phyloP scores from a whole-genome alignment of 495 filamentous ascomycete genomes.

The Podospora australis region DNA sequence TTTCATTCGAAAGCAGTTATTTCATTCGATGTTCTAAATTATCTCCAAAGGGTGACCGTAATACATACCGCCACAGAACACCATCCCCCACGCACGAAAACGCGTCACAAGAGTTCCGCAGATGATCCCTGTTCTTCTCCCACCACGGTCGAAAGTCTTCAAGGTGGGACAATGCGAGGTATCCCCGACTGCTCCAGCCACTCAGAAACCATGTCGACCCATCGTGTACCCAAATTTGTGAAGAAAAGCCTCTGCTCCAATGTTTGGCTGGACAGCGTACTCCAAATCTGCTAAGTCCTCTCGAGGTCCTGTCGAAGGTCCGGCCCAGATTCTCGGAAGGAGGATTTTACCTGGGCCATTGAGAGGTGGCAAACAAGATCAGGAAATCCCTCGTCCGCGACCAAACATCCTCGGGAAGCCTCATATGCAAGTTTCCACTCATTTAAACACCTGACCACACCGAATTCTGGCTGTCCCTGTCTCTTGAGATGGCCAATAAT shows the following conservation, averaged over 20 bases:
- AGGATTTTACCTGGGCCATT: neutral
- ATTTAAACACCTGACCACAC: neutral
- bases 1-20: no score
- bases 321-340: neutral
- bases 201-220: neutral
- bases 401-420: neutral
- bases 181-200: neutral
- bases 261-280: neutral
- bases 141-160: no score
- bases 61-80: no score
- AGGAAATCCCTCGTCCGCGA: neutral
- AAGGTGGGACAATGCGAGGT: neutral
- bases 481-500: neutral
- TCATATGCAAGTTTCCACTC: neutral
- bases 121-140: no score
- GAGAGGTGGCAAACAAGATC: neutral
- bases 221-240: neutral
- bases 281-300: neutral
- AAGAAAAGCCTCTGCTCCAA: neutral
- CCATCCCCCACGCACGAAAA: no score
- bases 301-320: no score
- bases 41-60: no score
- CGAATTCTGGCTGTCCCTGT: neutral
- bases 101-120: no score
- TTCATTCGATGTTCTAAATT: no score